phyloP scores from a whole-genome alignment of 2,329 filamentous ascomycete species.

The Penicillium occitanis region DNA sequence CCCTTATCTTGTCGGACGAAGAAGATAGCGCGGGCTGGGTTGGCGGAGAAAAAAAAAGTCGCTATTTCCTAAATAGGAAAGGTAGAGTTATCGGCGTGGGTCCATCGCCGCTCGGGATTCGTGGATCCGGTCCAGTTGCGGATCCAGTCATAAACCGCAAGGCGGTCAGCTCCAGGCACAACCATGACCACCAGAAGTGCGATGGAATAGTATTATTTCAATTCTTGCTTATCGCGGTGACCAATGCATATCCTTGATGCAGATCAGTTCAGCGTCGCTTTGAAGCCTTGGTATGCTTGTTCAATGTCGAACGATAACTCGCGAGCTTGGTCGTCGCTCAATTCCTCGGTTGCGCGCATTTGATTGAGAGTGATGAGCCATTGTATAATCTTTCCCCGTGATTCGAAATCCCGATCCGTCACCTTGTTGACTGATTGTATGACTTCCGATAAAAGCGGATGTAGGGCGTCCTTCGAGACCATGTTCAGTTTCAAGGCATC shows the following conservation, averaged over 20 bases:
- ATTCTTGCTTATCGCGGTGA: not conserved
- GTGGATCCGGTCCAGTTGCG: constrained; percentile 11
- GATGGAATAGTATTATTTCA: not conserved
- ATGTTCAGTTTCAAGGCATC: constrained; percentile 92
- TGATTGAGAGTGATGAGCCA: constrained; percentile 97
- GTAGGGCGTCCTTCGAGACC: constrained; percentile 92
- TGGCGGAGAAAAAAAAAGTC: constrained; percentile 23
- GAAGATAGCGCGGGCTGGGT: constrained; percentile 11
- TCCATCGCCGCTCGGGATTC: constrained; percentile 18
- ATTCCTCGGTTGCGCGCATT: constrained; percentile 92
- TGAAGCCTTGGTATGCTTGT: constrained; percentile 91
- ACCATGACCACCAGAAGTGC: not conserved
- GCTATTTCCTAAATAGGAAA: constrained; percentile 23
- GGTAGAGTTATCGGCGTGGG: constrained; percentile 20
- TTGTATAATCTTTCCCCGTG: constrained; percentile 93
- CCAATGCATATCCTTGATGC: not conserved
- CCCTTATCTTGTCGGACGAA: constrained; percentile 12
- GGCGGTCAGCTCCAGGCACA: constrained; percentile 16
- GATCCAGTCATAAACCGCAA: constrained; percentile 2
- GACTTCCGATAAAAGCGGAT: constrained; percentile 89
- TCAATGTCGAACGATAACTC: constrained; percentile 93
- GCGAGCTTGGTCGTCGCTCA: constrained; percentile 81
- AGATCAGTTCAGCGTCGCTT: constrained; percentile 65
- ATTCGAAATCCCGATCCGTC: constrained; percentile 91
- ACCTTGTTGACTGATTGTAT: constrained; percentile 98